Percentiles rank a stretch among this genome's conserved stretches.
phyloP scores from a whole-genome alignment of 2,329 filamentous ascomycete genomes.

The Pseudomassariella vexata region DNA sequence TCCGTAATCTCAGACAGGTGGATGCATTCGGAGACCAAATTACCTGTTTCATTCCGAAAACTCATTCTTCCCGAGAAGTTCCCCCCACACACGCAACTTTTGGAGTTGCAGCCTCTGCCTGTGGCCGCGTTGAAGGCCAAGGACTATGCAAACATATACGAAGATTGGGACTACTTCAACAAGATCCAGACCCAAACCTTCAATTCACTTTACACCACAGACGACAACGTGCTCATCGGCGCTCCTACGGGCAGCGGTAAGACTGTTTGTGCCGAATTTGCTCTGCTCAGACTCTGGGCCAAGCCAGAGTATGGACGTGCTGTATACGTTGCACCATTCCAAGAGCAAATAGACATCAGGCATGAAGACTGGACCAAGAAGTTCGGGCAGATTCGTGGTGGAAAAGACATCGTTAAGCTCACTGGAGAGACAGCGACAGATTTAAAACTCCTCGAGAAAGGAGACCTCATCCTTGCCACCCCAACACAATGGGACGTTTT shows the following conservation, averaged over 20 bases:
- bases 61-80: constrained; percentile 93
- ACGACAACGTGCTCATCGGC: constrained; percentile 90
- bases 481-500: constrained; percentile 94
- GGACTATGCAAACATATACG: constrained; percentile 77
- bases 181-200: constrained; percentile 97
- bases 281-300: constrained; percentile 82
- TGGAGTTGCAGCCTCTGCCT: constrained; percentile 87
- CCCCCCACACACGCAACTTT: constrained; percentile 83
- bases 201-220: constrained; percentile 83
- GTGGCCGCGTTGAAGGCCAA: constrained; percentile 82
- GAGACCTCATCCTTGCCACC: constrained; percentile 87
- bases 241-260: constrained; percentile 95
- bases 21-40: constrained; percentile 95
- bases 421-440: constrained; percentile 90
- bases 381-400: constrained; percentile 65
- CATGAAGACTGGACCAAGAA: constrained; percentile 81
- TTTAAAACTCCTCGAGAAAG: constrained; percentile 78
- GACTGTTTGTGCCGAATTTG: constrained; percentile 94
- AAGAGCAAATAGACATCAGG: constrained; percentile 81
- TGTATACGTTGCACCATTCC: constrained; percentile 91
- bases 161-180: constrained; percentile 85
- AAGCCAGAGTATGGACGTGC: constrained; percentile 67
- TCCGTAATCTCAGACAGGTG: constrained; percentile 90
- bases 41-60: constrained; percentile 93
- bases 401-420: constrained; percentile 87